phyloP scores from a whole-genome alignment of 441 rosid genomes.

The Omphalea diandra region DNA sequence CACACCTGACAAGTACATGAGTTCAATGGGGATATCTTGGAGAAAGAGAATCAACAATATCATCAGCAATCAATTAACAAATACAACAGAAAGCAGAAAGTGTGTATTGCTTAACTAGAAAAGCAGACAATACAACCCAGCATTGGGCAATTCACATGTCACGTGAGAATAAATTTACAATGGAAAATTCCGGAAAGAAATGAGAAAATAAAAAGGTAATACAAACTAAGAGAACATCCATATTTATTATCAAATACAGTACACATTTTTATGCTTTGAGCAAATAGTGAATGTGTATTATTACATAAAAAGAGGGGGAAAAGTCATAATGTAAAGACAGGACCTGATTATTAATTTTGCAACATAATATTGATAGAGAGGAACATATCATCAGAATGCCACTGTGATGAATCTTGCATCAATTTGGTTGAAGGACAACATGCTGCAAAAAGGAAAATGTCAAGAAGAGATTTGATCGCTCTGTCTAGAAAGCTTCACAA shows the following conservation, averaged over 20 bases:
- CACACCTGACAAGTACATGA: not conserved
- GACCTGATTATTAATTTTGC: not conserved
- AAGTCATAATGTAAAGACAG: not conserved
- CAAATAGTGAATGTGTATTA: not conserved
- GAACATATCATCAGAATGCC: constrained; percentile 28
- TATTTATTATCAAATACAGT: not conserved
- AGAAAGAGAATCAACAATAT: not conserved
- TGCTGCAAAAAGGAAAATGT: constrained; percentile 48
- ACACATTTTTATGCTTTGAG: not conserved
- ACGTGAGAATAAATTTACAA: not conserved
- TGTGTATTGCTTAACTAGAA: not conserved
- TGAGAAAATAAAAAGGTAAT: not conserved
- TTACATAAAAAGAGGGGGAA: too few relatives aligned
- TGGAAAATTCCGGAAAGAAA: not conserved
- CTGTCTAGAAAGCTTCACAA: not conserved
- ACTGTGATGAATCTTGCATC: constrained; percentile 11
- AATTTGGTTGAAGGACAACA: constrained; percentile 53
- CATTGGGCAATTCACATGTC: not conserved
- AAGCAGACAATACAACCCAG: not conserved
- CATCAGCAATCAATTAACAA: not conserved
- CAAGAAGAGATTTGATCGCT: constrained; percentile 19
- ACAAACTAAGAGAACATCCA: not conserved
- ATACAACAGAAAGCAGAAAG: not conserved
- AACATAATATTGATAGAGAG: not conserved
- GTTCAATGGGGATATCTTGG: not conserved